phyloP scores from a whole-genome alignment of 148 eudicot genomes.

The Heliosperma pusillum region DNA sequence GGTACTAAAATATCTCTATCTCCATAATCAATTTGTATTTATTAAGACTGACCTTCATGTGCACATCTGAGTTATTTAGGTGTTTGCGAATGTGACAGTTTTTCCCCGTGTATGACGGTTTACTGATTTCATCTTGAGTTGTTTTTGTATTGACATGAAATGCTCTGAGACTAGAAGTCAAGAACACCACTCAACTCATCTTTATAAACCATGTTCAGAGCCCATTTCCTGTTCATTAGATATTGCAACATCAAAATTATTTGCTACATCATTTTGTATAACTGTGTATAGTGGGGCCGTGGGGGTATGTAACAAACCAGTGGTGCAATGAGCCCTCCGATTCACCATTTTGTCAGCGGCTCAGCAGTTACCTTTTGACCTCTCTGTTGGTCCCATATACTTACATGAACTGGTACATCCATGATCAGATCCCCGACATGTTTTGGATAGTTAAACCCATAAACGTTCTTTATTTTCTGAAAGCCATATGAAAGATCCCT shows the following conservation, averaged over 20 bases:
- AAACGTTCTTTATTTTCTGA: not conserved
- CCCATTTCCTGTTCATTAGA: not conserved
- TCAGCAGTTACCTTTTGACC: not conserved
- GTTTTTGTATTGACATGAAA: not conserved
- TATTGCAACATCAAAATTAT: not conserved
- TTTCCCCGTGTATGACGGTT: not conserved
- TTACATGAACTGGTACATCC: not conserved
- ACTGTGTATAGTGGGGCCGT: not conserved
- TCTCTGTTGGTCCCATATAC: not conserved
- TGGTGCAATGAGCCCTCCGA: not conserved
- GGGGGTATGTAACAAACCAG: not conserved
- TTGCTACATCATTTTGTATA: not conserved
- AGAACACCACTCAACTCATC: not conserved
- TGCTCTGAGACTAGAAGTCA: not conserved
- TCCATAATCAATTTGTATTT: not conserved
- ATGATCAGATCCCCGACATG: not conserved
- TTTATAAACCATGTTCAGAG: not conserved
- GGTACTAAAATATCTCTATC: constrained; percentile 36
- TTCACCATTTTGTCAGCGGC: not conserved
- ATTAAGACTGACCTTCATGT: constrained; percentile 10
- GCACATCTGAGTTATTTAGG: not conserved
- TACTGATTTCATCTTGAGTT: not conserved
- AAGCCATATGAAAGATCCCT: too few species aligned
- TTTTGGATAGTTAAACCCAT: not conserved
- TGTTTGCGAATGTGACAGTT: constrained; percentile 4